Evolutionary conservation across 2,329 filamentous ascomycete genomes (phyloP), one percentile per base, ranked within the genome.

Genomic region (Mycocentrospora acerina): DNA sequence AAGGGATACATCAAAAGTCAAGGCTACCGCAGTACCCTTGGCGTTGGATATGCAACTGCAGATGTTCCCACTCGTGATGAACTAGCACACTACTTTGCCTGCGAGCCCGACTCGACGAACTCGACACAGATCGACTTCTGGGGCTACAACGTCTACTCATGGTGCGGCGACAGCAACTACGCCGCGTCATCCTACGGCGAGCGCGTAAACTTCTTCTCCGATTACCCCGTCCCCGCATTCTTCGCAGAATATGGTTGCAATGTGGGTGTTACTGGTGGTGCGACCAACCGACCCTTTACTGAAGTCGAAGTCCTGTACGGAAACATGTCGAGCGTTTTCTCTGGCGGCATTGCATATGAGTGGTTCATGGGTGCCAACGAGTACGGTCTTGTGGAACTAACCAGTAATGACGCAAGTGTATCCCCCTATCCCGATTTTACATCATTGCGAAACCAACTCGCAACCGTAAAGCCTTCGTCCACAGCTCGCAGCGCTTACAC

Each of bases 131-230:
- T 97, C 52, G 93, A 98, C 71, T 96, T 93, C 78, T 97, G 90
- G 88, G 93, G 93, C 41, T 97, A 97, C 84, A 98, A 98, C 76
- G 95, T 97, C 71, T 98, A 97, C 79, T 94, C 90, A 29, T 98
- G 93, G 93, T 98, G 93, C 67, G 93, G 91, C 52, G 69, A 90
- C 57, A 94, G 87, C 66, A 81, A 74, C 62, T 93, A 86, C 72
- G 60, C 75, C 22, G 62, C 75, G 35, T 96, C 93, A 1, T 88
- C 88, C 28, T 98, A 93, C 71, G 76, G 83, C 51, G 77, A 82
- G 44, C 86, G 91, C 67, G 89, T 90, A 50, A 68, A 87, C 39
- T 93, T 95, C 74, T 97, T 95, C 76, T 70, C 76, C 43, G 80
- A 85, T 66, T 98, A 93, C 77, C 89, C 88, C 2, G 88, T 97